These are phyloP conservation scores for Ocimum tenuiflorum DNA, from an alignment of 257 asterid species.

Conservation along the genomic window DNA sequence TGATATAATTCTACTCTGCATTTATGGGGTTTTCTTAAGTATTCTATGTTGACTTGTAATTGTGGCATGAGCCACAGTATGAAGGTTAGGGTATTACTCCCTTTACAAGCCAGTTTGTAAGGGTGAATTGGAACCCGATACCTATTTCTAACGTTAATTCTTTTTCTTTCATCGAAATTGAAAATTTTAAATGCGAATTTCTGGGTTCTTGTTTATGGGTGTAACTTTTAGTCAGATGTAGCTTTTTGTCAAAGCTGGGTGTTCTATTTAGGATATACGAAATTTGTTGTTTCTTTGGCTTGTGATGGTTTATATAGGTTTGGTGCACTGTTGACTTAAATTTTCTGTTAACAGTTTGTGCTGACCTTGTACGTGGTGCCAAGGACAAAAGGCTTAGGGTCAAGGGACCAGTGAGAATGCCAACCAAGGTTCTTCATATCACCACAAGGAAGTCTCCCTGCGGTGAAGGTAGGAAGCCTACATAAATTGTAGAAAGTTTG, in stretches of 20 bases:
- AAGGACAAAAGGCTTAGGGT: conserved; percentile 73
- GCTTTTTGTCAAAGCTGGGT: neutral
- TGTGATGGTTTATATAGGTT: neutral
- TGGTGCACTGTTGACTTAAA: neutral
- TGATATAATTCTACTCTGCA: too few relatives aligned
- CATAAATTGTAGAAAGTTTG: neutral
- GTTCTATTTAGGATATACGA: neutral
- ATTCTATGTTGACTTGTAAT: too few relatives aligned
- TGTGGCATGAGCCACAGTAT: too few relatives aligned
- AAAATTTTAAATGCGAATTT: neutral
- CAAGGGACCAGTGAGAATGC: conserved; percentile 82
- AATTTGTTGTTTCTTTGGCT: neutral
- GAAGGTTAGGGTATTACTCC: too few relatives aligned
- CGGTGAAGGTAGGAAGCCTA: conserved; percentile 56
- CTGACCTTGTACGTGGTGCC: conserved; percentile 76
- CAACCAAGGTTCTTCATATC: conserved; percentile 65
- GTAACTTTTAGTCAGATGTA: neutral
- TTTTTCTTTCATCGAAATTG: neutral
- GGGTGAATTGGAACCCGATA: too few relatives aligned
- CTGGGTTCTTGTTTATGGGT: too few relatives aligned
- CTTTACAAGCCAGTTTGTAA: too few relatives aligned
- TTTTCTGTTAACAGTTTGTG: conserved; percentile 37
- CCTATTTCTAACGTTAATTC: too few relatives aligned
- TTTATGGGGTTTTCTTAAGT: too few relatives aligned
- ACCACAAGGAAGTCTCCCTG: conserved; percentile 83